Evolutionary conservation across 108 stramenopile genomes (phyloP).

Genomic region (Nitzschia putrida): DNA sequence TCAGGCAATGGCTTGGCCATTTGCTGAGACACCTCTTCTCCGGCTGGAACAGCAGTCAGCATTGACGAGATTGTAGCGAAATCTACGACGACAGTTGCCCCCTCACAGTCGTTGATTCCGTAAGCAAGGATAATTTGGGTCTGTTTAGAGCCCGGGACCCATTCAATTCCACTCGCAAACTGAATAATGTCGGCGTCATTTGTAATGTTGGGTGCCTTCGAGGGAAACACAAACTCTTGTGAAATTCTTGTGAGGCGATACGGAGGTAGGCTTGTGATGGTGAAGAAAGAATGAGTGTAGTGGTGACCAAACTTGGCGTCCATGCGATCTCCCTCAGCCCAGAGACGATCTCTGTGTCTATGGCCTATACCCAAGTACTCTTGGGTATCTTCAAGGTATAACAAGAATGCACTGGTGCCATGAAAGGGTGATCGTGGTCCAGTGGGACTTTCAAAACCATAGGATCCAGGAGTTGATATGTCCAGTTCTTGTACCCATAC

Average conservation of each 20-base stretch:
- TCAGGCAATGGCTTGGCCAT: constrained; percentile 23
- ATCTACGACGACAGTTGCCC: constrained; percentile 27
- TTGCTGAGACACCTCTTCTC: constrained; percentile 53
- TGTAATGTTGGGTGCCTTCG: neutral
- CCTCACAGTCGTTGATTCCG: constrained; percentile 64
- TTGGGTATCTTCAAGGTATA: constrained; percentile 41
- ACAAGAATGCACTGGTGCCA: constrained; percentile 73
- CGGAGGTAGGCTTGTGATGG: constrained; percentile 14
- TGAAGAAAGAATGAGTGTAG: constrained; percentile 61
- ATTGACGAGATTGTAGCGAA: constrained; percentile 19
- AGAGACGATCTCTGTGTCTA: constrained; percentile 59
- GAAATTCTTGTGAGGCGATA: constrained; percentile 51
- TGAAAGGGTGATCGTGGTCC: constrained; percentile 43
- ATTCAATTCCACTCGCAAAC: constrained; percentile 68
- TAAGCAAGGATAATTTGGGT: constrained; percentile 38
- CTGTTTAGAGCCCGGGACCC: neutral
- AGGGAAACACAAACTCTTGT: constrained; percentile 66
- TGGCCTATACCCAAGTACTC: constrained; percentile 77
- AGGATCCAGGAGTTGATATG: constrained; percentile 16
- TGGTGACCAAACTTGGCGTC: constrained; percentile 78
- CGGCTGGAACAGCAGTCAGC: constrained; percentile 35
- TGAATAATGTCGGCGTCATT: constrained; percentile 74
- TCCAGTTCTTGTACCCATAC: constrained; percentile 59
- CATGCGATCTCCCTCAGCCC: constrained; percentile 41
- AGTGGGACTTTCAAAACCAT: neutral